Evolutionary conservation across 352 stramenopile genomes (phyloP).

Genomic region (Thalassiosira oceanica): DNA sequence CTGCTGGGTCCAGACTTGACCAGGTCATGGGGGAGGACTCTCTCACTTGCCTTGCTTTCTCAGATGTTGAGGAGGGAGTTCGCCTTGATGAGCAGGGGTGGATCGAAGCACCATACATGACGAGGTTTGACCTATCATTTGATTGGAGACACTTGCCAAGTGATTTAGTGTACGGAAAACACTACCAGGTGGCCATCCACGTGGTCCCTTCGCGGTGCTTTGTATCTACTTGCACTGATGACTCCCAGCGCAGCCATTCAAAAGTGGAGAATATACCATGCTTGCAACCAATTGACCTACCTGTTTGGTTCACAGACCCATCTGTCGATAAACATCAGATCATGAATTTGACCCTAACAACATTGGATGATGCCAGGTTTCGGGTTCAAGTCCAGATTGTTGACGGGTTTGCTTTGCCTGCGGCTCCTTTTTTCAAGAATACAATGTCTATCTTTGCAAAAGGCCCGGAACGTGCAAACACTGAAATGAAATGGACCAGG

Average conservation of each 20-base stretch:
- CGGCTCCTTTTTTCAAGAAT: slow-evolving; percentile 89
- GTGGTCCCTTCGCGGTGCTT: slow-evolving; percentile 90
- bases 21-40: no score
- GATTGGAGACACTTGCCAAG: slow-evolving; percentile 90
- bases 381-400: slow-evolving; percentile 94
- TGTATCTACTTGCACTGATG: slow-evolving; percentile 83
- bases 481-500: slow-evolving; percentile 49
- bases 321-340: slow-evolving; percentile 90
- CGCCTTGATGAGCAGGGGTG: slow-evolving; percentile 87
- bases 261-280: slow-evolving; percentile 88
- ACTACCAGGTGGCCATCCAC: slow-evolving; percentile 94
- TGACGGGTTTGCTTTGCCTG: slow-evolving; percentile 88
- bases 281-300: slow-evolving; percentile 86
- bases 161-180: slow-evolving; percentile 91
- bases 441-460: slow-evolving; percentile 86
- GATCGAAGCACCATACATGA: slow-evolving; percentile 89
- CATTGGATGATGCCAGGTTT: slow-evolving; percentile 93
- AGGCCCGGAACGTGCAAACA: slow-evolving; percentile 67
- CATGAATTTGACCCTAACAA: slow-evolving; percentile 91
- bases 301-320: slow-evolving; percentile 87
- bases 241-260: slow-evolving; percentile 42
- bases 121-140: slow-evolving; percentile 90
- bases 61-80: slow-evolving; percentile 82
- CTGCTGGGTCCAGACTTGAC: no score
- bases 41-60: slow-evolving; percentile 54